Percentiles rank a stretch among this genome's conserved stretches.
These are phyloP conservation scores for Albizia julibrissin DNA, from an alignment of 306 rosid genomes.

Conservation along the genomic window DNA sequence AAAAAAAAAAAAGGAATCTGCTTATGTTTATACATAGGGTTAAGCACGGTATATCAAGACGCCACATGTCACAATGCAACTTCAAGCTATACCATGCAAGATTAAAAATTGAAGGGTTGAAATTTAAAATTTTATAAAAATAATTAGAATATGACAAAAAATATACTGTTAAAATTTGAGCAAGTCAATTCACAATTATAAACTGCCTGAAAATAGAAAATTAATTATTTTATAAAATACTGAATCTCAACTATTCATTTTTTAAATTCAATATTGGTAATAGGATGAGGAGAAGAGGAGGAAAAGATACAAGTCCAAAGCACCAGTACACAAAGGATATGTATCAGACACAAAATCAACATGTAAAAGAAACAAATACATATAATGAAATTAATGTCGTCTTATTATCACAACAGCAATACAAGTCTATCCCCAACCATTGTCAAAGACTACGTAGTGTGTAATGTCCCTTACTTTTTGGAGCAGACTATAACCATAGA, in stretches of 20 bases:
- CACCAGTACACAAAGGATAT: neutral
- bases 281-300: too few relatives aligned
- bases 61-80: neutral
- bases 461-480: constrained; percentile 37
- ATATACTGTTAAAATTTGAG: too few relatives aligned
- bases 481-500: constrained; percentile 39
- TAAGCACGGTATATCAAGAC: neutral
- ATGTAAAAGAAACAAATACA: constrained; percentile 27
- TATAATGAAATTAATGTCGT: constrained; percentile 38
- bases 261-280: too few relatives aligned
- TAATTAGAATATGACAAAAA: too few relatives aligned
- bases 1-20: too few relatives aligned
- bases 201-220: too few relatives aligned
- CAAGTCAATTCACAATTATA: too few relatives aligned
- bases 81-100: neutral
- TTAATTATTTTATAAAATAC: neutral
- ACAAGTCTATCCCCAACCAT: constrained; percentile 45
- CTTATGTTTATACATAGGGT: neutral
- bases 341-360: constrained; percentile 9
- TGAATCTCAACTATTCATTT: too few relatives aligned
- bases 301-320: neutral
- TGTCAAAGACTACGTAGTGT: constrained; percentile 43
- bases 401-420: constrained; percentile 45
- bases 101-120: too few relatives aligned
- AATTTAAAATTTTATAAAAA: too few relatives aligned